Evolutionary conservation across 257 asterid species (phyloP), one percentile per base, ranked within the genome.

Genomic region (Nicotiana undulata): DNA sequence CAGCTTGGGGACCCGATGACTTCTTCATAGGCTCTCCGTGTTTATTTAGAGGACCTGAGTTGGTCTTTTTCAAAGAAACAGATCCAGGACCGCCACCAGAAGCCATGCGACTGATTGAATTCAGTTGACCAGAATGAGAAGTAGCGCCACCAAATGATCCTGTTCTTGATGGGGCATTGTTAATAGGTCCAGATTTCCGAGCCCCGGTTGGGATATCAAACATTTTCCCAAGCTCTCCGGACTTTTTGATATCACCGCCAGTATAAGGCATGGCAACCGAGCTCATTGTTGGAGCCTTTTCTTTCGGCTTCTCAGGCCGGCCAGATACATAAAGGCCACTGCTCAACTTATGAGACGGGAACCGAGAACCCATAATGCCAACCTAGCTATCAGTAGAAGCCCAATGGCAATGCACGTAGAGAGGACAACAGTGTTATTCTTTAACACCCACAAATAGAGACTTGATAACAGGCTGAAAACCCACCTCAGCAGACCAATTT

Each of bases 181-280:
- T 85, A 24, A 93, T 86, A 65, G 98, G 97, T 56, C 98, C 98
- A 4, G 98, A 92, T 86, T 92, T 94, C 83, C 97, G 87, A 4
- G 96, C 86, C 86, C 88, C 98, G 6, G 84, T 88, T n/a, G 98
- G 97, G 81, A 90, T 90, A 76, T 88, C 97, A 64, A 94, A 94
- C 98, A 94, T 94, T 86, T 94, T 94, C 9, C 98, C 97, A 1
- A 94, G 97, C 87, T 94, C 98, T 29, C 98, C 98, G 2, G 98
- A 94, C 85, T 85, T 94, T 86, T 94, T 94, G 46, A 91, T 92
- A 85, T 94, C 98, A 65, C 98, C 98, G 22, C 98, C 98, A 9
- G 98, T 94, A 87, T 94, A 94, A 53, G 98, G 98, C 92, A 90
- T 85, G 74, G 98, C 94, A 52, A 83, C 97, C 1, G 98, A 91